phyloP scores from a whole-genome alignment of 192 early-diverging fungal genomes.

The Coemansia furcata region DNA sequence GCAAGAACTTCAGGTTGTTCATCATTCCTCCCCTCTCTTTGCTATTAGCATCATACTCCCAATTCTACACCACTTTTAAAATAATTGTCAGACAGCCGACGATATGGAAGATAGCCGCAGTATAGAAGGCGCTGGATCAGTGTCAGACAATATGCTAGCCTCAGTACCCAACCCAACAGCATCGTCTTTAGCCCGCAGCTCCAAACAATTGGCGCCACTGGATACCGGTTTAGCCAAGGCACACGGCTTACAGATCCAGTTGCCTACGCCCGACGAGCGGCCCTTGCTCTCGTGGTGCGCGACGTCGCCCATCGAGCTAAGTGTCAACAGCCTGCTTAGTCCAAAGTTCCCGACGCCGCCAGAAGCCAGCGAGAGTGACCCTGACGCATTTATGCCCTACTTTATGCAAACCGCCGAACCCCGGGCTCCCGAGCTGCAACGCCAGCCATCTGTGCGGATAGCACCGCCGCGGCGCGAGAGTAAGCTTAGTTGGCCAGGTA shows the following conservation, averaged over 20 bases:
- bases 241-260: background rate
- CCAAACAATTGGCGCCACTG: constrained; percentile 1
- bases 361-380: background rate
- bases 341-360: constrained; percentile 30
- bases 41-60: background rate
- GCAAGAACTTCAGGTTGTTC: background rate
- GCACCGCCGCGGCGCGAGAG: background rate
- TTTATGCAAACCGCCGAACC: constrained; percentile 37
- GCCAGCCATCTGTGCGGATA: constrained; percentile 7
- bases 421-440: constrained; percentile 35
- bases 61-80: background rate
- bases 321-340: constrained; percentile 8
- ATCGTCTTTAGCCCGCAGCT: background rate
- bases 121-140: background rate
- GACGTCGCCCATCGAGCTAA: background rate
- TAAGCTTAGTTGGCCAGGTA: background rate
- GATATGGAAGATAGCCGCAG: background rate
- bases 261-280: background rate
- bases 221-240: background rate
- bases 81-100: background rate
- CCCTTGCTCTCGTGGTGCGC: background rate
- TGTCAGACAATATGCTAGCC: background rate
- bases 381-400: constrained; percentile 35
- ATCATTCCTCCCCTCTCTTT: background rate
- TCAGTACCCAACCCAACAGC: background rate